Conservation (phyloP, 164 flowering plant genomes). For the Tinospora cordifolia region DNA sequence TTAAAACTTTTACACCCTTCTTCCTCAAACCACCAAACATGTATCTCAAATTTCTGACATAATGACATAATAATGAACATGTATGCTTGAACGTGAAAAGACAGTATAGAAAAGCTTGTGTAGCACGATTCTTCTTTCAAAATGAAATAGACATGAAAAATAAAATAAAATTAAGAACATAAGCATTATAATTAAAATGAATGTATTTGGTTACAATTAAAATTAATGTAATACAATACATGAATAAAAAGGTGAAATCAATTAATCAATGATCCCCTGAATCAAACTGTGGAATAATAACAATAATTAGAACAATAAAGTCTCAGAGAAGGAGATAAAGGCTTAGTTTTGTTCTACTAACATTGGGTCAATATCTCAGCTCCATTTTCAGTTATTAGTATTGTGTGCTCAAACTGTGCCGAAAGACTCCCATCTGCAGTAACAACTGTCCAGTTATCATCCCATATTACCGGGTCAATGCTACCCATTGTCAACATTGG, state of each 20-base stretch:
- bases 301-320: too few species aligned
- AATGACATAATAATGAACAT: too few species aligned
- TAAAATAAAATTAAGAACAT: background rate
- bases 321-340: background rate
- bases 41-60: too few species aligned
- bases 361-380: slow-evolving; percentile 84
- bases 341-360: slow-evolving; percentile 17
- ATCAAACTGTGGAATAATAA: too few species aligned
- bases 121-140: too few species aligned
- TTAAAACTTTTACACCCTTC: too few species aligned
- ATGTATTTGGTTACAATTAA: background rate
- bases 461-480: slow-evolving; percentile 72
- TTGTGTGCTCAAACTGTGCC: slow-evolving; percentile 94
- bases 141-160: too few species aligned
- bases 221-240: background rate
- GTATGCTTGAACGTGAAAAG: too few species aligned
- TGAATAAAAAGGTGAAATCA: background rate
- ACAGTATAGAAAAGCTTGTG: too few species aligned
- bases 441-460: slow-evolving; percentile 89
- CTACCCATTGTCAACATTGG: slow-evolving; percentile 96
- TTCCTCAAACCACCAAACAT: too few species aligned
- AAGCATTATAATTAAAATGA: background rate
- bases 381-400: slow-evolving; percentile 70
- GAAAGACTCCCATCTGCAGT: slow-evolving; percentile 92
- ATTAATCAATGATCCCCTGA: background rate